These are phyloP conservation scores for Saccharomyces hybrid DNA, from an alignment of 1,139 yeast species.

Conservation along the genomic window DNA sequence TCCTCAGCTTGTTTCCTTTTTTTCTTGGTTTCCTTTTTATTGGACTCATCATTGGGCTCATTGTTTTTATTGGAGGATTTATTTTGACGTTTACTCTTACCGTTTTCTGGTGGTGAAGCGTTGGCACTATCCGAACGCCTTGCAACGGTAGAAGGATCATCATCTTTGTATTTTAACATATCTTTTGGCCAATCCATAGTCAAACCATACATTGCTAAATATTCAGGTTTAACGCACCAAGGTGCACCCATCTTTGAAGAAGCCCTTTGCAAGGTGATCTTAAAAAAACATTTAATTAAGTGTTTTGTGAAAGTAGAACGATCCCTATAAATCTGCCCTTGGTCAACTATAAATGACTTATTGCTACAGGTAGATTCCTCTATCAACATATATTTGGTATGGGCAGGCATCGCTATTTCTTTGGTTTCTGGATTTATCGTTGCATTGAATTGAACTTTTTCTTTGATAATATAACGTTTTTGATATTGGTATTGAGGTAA, in stretches of 20 bases:
- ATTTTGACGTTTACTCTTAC: slow-evolving; percentile 3
- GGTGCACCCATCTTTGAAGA: slow-evolving; percentile 89
- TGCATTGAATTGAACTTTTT: slow-evolving; percentile 49
- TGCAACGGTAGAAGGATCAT: slow-evolving; percentile 31
- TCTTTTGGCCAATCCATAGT: slow-evolving; percentile 31
- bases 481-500: slow-evolving; percentile 4
- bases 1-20: slow-evolving; percentile 9
- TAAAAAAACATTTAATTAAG: slow-evolving; percentile 81
- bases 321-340: slow-evolving; percentile 68
- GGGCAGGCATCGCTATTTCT: slow-evolving; percentile 50
- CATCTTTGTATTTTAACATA: slow-evolving; percentile 28
- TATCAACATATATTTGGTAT: slow-evolving; percentile 60
- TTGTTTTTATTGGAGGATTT: slow-evolving; percentile 1
- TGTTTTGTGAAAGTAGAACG: slow-evolving; percentile 84
- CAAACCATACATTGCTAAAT: slow-evolving; percentile 36
- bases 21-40: slow-evolving; percentile 8
- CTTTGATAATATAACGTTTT: slow-evolving; percentile 45
- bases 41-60: background rate
- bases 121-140: slow-evolving; percentile 9
- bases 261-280: slow-evolving; percentile 66
- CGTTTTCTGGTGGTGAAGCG: slow-evolving; percentile 3
- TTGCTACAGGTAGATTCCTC: slow-evolving; percentile 43
- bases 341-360: slow-evolving; percentile 63
- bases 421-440: slow-evolving; percentile 31
- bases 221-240: slow-evolving; percentile 86